A percentile compares a stretch with the other conserved stretches of the same genome.
These are phyloP conservation scores for Cladosporium cucumerinum DNA, from an alignment of 2,329 filamentous ascomycete species.

Conservation along the genomic window DNA sequence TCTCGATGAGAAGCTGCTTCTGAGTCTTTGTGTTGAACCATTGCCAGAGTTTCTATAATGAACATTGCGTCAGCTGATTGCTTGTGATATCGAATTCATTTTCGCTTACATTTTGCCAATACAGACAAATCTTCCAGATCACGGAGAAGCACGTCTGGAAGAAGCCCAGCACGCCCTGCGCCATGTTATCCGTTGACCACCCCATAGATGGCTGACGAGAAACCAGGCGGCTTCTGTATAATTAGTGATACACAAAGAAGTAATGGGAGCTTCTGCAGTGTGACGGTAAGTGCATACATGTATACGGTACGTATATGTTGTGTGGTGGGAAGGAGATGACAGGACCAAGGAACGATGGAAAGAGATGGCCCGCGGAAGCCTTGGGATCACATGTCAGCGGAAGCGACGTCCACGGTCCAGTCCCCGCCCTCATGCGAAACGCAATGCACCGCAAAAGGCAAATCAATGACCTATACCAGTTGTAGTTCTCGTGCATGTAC, in stretches of 20 bases:
- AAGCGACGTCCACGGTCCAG: background rate
- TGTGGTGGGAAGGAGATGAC: background rate
- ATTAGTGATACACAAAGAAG: background rate
- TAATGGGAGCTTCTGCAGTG: background rate
- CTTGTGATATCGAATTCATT: background rate
- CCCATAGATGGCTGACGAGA: background rate
- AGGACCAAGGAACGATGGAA: background rate
- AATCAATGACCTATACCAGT: background rate
- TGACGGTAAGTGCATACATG: background rate
- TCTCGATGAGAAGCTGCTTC: conserved; percentile 21
- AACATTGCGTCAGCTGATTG: background rate
- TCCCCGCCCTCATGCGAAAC: background rate
- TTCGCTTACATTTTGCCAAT: background rate
- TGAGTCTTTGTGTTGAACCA: conserved; percentile 13
- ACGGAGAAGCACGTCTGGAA: conserved; percentile 1
- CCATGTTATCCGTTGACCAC: conserved; percentile 4
- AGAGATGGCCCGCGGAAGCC: background rate
- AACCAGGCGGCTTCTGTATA: background rate
- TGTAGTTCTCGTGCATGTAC: background rate
- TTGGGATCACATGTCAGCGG: background rate
- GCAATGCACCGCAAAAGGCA: background rate
- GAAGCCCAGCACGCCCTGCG: conserved; percentile 12
- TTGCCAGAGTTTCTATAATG: conserved; percentile 11
- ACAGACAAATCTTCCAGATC: background rate
- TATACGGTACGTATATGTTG: background rate